Percentiles rank a stretch among this genome's conserved stretches.
phyloP scores from a whole-genome alignment of 192 early-diverging fungal species.

The Linnemannia hyalina region DNA sequence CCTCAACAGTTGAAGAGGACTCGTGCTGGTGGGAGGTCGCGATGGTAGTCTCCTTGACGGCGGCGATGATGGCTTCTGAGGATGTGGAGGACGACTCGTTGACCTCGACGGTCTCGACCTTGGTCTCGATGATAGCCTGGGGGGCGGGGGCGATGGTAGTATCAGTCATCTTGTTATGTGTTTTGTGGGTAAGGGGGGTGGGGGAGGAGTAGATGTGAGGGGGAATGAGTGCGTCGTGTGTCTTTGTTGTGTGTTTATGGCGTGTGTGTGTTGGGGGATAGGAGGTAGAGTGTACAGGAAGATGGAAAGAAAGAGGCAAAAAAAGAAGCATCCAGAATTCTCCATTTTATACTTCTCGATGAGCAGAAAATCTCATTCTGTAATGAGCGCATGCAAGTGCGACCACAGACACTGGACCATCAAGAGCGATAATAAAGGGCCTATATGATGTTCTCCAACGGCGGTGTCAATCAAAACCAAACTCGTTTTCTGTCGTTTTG shows the following conservation, averaged over 20 bases:
- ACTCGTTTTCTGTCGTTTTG: constrained; percentile 8
- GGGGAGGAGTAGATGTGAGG: neutral
- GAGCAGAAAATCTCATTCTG: no score
- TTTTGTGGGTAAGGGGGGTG: neutral
- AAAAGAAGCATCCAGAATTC: neutral
- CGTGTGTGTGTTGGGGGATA: neutral
- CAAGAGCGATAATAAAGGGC: no score
- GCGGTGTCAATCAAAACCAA: neutral
- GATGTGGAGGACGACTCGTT: neutral
- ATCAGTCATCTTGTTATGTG: constrained; percentile 10
- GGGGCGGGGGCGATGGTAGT: constrained; percentile 1
- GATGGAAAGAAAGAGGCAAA: neutral
- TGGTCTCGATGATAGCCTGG: constrained; percentile 13
- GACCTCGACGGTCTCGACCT: constrained; percentile 25
- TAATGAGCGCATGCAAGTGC: no score
- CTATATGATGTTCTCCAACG: no score
- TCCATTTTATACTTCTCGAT: neutral
- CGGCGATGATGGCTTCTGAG: constrained; percentile 7
- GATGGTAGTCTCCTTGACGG: constrained; percentile 9
- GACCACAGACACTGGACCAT: neutral
- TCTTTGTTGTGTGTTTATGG: neutral
- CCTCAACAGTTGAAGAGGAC: constrained; percentile 10
- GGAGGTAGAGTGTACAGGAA: neutral
- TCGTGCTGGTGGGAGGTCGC: constrained; percentile 7
- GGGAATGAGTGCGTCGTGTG: neutral